Conservation (phyloP, 305 asterid species). For the Solanum hybrid region DNA sequence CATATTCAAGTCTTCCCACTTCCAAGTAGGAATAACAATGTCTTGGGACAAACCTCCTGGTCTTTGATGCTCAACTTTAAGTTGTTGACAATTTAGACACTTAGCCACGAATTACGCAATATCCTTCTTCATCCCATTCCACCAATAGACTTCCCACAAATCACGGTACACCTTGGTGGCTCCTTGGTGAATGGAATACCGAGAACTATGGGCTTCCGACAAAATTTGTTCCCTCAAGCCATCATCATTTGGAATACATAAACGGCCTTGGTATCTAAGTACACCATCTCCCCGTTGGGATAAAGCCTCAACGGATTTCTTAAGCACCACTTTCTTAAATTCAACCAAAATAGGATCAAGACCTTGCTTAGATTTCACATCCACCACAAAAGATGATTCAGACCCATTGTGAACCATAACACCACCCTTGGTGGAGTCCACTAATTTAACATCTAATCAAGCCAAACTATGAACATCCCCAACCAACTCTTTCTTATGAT, state of each 20-base stretch:
- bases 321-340: too few species aligned
- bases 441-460: neutral
- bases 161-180: neutral
- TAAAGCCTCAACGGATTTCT: neutral
- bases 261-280: neutral
- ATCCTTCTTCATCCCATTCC: neutral
- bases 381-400: neutral
- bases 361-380: neutral
- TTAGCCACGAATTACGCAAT: neutral
- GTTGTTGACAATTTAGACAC: neutral
- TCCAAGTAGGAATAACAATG: neutral
- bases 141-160: neutral
- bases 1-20: neutral
- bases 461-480: neutral
- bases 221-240: neutral
- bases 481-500: neutral
- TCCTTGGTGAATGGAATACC: neutral
- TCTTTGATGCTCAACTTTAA: neutral
- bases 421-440: neutral
- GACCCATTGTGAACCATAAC: too few species aligned
- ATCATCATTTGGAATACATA: neutral
- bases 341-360: neutral
- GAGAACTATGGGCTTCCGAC: neutral
- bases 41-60: neutral
- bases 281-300: neutral